Base-by-base conservation (phyloP, 1,284 basidiomycete genomes). In the Austroboletus niveus region DNA sequence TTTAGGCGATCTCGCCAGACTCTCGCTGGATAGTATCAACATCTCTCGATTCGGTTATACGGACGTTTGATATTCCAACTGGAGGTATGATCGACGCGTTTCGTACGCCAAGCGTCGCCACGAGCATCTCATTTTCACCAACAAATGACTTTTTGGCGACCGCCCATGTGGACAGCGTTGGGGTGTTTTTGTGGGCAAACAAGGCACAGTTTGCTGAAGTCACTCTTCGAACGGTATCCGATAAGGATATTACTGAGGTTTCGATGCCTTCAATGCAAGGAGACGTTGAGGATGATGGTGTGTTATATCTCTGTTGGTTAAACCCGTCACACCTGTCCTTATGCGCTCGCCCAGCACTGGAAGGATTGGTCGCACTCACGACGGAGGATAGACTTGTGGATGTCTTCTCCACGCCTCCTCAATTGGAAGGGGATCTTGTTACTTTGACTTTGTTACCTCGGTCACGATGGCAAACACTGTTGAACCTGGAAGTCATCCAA, bases 141-240 rank as follows among this genome's bases (percentile, higher is more conserved):
- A 90, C 93, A 0, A 89, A 90, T 53, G 97, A 99, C 69, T 99
- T 99, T 72, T 72, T 99, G 51, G 97, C 97, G 0, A 97, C 95
- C 2, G 79, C 92, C 0, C 97, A 99, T 69, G 86, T 96, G 4
- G 95, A 97, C 64, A 94, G 87, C 53, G 87, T 98, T 42, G 97
- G 95, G 6, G 82, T 99, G 5, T 95, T 90, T 68, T 80, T 99
- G 12, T 99, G 97, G 92, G 93, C 94, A 20, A 99, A 99, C 71
- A 86, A 94, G 51, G 92, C 94, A 15, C 96, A 98, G 65, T 98
- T 95, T 68, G 72, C 85, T 0, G 90, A 96, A 51, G 81, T 98
- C 9, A 80, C 93, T 2, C 82, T 97, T 65, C 84, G 87, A 57
- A 86, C 85, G 47, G 78, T 96, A 15, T 78, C 82, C 39, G 90